Percentiles rank a stretch among this genome's conserved stretches.
Conservation (phyloP, 805 yeast species). For the Wickerhamomyces ciferrii region DNA sequence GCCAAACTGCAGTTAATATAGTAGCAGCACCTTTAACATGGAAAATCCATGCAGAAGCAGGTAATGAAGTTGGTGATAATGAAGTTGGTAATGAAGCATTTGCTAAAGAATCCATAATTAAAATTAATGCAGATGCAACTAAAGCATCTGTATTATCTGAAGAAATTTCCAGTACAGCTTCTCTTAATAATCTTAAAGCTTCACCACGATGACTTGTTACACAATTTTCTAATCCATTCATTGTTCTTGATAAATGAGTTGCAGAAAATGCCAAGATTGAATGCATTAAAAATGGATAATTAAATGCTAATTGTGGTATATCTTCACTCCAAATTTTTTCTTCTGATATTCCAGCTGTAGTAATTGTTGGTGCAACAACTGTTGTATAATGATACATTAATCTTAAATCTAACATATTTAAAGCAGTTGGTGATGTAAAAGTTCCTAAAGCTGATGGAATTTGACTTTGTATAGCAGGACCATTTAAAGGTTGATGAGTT, state of each 20-base stretch:
- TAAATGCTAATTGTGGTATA: slow-evolving; percentile 84
- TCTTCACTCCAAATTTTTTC: slow-evolving; percentile 82
- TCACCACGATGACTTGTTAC: slow-evolving; percentile 86
- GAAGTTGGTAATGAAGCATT: slow-evolving; percentile 61
- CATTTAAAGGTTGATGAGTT: slow-evolving; percentile 7
- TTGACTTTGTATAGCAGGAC: slow-evolving; percentile 2
- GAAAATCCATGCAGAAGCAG: slow-evolving; percentile 95
- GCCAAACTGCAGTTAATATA: slow-evolving; percentile 94
- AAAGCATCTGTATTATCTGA: slow-evolving; percentile 87
- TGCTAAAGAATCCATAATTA: slow-evolving; percentile 91
- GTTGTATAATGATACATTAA: slow-evolving; percentile 86
- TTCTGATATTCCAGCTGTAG: slow-evolving; percentile 87
- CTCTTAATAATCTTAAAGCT: slow-evolving; percentile 74
- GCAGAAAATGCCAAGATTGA: slow-evolving; percentile 88
- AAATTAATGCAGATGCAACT: slow-evolving; percentile 84
- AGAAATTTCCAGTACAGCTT: slow-evolving; percentile 79
- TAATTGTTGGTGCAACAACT: slow-evolving; percentile 79
- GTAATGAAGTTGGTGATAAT: slow-evolving; percentile 45
- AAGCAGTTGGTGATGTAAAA: slow-evolving; percentile 21
- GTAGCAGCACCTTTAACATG: slow-evolving; percentile 98
- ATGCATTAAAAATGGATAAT: slow-evolving; percentile 89
- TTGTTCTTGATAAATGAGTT: slow-evolving; percentile 78
- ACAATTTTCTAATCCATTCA: slow-evolving; percentile 69
- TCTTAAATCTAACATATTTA: slow-evolving; percentile 72
- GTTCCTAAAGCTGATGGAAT: slow-evolving; percentile 7